Conservation (phyloP, 345 rosid species). For the Gossypium mustelinum region DNA sequence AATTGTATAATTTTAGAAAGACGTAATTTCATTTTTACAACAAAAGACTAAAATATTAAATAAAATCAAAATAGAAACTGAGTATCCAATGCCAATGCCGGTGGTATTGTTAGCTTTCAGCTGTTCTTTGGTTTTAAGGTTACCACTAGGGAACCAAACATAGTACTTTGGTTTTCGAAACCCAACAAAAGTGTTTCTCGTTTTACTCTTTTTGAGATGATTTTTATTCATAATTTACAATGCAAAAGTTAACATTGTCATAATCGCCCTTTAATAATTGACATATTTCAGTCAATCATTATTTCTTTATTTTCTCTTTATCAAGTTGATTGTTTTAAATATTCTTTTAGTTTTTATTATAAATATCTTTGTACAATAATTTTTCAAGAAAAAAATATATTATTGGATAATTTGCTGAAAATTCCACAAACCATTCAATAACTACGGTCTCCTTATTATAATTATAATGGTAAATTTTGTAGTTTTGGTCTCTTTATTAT, state of each 20-base stretch:
- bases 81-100: neutral
- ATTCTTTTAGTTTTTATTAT: neutral
- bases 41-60: no score
- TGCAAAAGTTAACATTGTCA: neutral
- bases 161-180: neutral
- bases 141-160: neutral
- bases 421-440: no score
- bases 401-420: no score
- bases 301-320: neutral
- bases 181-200: neutral
- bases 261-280: neutral
- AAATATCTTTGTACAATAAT: no score
- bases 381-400: no score
- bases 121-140: constrained; percentile 7
- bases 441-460: no score
- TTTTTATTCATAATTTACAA: neutral
- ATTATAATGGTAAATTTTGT: no score
- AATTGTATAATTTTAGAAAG: no score
- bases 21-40: neutral
- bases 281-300: neutral
- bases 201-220: constrained; percentile 5
- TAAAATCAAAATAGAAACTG: no score
- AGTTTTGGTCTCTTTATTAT: no score
- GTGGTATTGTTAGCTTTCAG: neutral
- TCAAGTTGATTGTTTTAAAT: neutral